phyloP scores from a whole-genome alignment of 2,329 filamentous ascomycete genomes.

The Aspergillus piperis region DNA sequence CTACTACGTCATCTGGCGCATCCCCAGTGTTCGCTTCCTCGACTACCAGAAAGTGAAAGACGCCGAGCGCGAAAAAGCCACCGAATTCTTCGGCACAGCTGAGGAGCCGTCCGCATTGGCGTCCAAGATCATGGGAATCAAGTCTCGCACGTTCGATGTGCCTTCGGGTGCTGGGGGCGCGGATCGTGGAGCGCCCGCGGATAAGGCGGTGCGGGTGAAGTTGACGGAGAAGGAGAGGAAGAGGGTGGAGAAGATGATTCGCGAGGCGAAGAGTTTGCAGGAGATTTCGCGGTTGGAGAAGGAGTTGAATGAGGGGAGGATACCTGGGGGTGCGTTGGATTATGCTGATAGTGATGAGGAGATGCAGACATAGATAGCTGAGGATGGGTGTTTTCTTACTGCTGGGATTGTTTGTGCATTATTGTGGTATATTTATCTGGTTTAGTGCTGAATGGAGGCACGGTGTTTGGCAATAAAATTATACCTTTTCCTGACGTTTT shows the following conservation, averaged over 20 bases:
- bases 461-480: constrained; percentile 3
- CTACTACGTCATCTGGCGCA: constrained; percentile 85
- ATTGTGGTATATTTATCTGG: constrained; percentile 2
- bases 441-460: neutral
- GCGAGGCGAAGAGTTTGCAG: constrained; percentile 81
- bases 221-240: constrained; percentile 86
- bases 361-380: constrained; percentile 37
- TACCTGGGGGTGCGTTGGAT: constrained; percentile 65
- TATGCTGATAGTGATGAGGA: constrained; percentile 34
- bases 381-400: neutral
- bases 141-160: constrained; percentile 73
- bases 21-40: constrained; percentile 81
- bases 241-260: constrained; percentile 81
- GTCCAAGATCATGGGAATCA: constrained; percentile 79
- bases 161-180: constrained; percentile 41
- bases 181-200: constrained; percentile 40
- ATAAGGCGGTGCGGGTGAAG: constrained; percentile 75
- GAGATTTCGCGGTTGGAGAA: constrained; percentile 91
- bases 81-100: constrained; percentile 77
- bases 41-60: constrained; percentile 92
- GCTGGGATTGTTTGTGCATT: neutral
- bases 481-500: no score
- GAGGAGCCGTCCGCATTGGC: constrained; percentile 80
- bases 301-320: constrained; percentile 82
- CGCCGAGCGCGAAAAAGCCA: constrained; percentile 73